phyloP scores from a whole-genome alignment of 108 stramenopile genomes.

The Fragilariopsis cylindrus region DNA sequence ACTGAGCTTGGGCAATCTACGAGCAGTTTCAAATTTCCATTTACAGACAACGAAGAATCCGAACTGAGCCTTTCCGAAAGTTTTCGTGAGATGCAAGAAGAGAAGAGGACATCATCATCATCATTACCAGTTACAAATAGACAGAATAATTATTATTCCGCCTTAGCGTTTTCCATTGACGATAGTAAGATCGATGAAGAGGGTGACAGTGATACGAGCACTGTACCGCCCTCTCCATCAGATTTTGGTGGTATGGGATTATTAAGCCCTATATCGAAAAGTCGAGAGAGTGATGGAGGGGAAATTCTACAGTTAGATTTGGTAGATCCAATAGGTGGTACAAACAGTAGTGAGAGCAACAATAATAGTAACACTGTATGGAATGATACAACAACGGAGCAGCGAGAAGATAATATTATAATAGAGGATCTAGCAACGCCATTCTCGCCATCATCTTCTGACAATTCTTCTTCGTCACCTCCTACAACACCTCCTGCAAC shows the following conservation, averaged over 20 bases:
- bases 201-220: not conserved
- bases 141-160: no score
- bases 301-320: not conserved
- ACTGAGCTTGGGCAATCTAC: no score
- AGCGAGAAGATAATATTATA: no score
- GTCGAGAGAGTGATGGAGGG: conserved; percentile 22
- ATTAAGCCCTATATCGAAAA: conserved; percentile 31
- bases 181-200: not conserved
- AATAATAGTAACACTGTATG: no score
- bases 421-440: no score
- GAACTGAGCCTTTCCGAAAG: conserved; percentile 2
- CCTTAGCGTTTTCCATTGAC: no score
- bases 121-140: no score
- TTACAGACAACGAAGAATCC: conserved; percentile 8
- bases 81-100: not conserved
- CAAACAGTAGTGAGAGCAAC: no score
- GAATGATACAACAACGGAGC: no score
- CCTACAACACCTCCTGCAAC: not conserved
- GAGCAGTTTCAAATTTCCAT: conserved; percentile 14
- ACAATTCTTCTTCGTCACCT: no score
- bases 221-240: not conserved
- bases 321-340: no score
- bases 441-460: no score
- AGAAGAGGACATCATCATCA: not conserved
- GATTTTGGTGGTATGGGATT: conserved; percentile 12